Percentiles rank a stretch among this genome's conserved stretches.
Evolutionary conservation across 179 eudicot species (phyloP).

Genomic region (Beta macrorhiza): DNA sequence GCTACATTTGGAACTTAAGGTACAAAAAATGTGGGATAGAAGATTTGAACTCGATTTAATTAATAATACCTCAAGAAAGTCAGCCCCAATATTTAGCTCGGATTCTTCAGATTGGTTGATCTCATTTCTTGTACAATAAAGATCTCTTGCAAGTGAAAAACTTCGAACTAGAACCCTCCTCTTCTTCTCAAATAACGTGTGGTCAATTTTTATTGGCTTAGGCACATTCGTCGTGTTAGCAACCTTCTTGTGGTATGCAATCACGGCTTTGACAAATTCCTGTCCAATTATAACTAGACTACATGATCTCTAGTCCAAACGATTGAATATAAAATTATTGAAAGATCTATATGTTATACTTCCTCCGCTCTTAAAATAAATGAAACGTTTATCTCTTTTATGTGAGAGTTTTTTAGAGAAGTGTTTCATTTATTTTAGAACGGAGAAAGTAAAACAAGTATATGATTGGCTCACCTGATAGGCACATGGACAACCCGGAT

Average conservation of each 20-base stretch:
- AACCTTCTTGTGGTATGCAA: slow-evolving; percentile 61
- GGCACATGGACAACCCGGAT: slow-evolving; percentile 71
- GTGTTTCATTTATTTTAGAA: no score
- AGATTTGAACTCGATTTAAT: no score
- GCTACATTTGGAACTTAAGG: no score
- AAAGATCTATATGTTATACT: no score
- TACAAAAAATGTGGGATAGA: no score
- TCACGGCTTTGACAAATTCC: slow-evolving; percentile 82
- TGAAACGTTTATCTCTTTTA: no score
- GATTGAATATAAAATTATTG: no score
- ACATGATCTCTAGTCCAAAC: neutral
- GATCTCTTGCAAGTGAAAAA: slow-evolving; percentile 66
- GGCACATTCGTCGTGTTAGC: slow-evolving; percentile 36
- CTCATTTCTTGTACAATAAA: slow-evolving; percentile 37
- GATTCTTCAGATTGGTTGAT: slow-evolving; percentile 33
- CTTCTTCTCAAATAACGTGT: slow-evolving; percentile 53
- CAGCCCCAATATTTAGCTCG: slow-evolving; percentile 59
- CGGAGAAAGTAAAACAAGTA: no score
- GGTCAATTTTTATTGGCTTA: slow-evolving; percentile 43
- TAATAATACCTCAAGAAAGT: slow-evolving; percentile 38
- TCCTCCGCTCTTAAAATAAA: no score
- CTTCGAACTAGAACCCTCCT: slow-evolving; percentile 56
- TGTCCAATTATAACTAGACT: slow-evolving; percentile 17
- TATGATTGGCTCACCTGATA: slow-evolving; percentile 48
- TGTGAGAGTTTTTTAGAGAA: no score